A percentile compares a stretch with the other conserved stretches of the same genome.
Evolutionary conservation across 352 stramenopile genomes (phyloP).

Genomic region (Phytophthora cryptogea): DNA sequence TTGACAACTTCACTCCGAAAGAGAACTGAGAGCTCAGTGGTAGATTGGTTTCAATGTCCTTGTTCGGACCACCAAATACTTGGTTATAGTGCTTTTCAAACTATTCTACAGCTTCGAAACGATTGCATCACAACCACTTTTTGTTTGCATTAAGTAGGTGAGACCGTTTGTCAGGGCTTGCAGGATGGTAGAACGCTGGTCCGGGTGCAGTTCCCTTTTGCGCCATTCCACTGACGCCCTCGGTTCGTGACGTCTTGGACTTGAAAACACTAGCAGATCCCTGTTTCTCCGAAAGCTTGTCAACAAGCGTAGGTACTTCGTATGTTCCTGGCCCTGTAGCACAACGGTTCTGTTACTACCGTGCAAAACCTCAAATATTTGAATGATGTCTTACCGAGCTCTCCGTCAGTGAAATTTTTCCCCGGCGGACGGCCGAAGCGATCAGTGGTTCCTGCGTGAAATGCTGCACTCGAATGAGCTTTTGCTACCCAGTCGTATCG

Average conservation of each 20-base stretch:
- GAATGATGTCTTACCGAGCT: constrained; percentile 43
- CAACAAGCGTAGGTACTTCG: constrained; percentile 32
- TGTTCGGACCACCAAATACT: background rate
- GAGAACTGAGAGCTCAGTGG: constrained; percentile 23
- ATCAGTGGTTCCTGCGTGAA: constrained; percentile 55
- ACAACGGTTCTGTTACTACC: constrained; percentile 3
- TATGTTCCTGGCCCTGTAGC: constrained; percentile 63
- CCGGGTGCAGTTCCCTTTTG: constrained; percentile 42
- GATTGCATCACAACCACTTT: constrained; percentile 65
- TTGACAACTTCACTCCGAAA: constrained; percentile 78
- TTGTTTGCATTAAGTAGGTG: constrained; percentile 81
- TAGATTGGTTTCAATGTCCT: background rate
- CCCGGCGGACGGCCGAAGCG: constrained; percentile 56
- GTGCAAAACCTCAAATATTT: background rate
- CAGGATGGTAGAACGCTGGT: constrained; percentile 70
- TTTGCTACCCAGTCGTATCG: constrained; percentile 69
- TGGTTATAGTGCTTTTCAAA: background rate
- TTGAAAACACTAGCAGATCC: constrained; percentile 42
- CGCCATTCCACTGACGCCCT: constrained; percentile 12
- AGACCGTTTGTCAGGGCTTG: constrained; percentile 56
- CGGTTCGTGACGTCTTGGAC: constrained; percentile 43
- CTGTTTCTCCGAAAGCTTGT: constrained; percentile 27
- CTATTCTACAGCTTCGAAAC: background rate
- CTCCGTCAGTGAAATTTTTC: constrained; percentile 42
- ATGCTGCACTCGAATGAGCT: constrained; percentile 65